A percentile compares a stretch with the other conserved stretches of the same genome.
Conservation (phyloP, 139 green algal genomes). For the Marvania coccoides region DNA sequence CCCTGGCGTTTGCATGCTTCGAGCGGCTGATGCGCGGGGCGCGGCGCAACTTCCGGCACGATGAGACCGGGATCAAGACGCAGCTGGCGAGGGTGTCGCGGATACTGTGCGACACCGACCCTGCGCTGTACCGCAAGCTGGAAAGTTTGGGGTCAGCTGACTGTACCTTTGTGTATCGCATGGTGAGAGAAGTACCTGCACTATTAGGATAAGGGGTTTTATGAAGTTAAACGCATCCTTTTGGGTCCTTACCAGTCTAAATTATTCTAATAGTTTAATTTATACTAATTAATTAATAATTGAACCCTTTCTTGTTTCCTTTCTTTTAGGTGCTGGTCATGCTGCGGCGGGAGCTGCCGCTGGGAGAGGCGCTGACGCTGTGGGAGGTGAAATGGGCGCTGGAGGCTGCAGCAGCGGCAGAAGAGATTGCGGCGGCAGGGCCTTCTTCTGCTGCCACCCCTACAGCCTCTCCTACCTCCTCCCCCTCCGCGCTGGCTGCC, state of each 20-base stretch:
- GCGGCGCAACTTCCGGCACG: slow-evolving; percentile 61
- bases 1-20: slow-evolving; percentile 81
- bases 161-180: slow-evolving; percentile 81
- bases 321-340: slow-evolving; percentile 56
- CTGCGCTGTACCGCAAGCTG: slow-evolving; percentile 30
- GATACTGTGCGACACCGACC: slow-evolving; percentile 48
- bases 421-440: not conserved
- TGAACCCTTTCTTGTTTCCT: too few relatives aligned
- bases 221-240: too few relatives aligned
- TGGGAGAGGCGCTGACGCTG: slow-evolving; percentile 35
- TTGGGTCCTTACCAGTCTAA: too few relatives aligned
- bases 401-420: not conserved
- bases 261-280: too few relatives aligned
- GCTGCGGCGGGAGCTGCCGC: slow-evolving; percentile 63
- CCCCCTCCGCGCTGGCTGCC: not conserved
- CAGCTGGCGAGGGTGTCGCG: slow-evolving; percentile 45
- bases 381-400: slow-evolving; percentile 25
- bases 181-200: slow-evolving; percentile 47
- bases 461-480: not conserved
- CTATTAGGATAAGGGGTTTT: too few relatives aligned
- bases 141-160: slow-evolving; percentile 41
- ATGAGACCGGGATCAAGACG: slow-evolving; percentile 60
- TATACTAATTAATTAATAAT: too few relatives aligned
- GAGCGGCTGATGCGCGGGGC: slow-evolving; percentile 60
- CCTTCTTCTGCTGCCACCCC: not conserved